Evolutionary conservation across 306 rosid species (phyloP), one percentile per base, ranked within the genome.

Genomic region (Rosa persica): DNA sequence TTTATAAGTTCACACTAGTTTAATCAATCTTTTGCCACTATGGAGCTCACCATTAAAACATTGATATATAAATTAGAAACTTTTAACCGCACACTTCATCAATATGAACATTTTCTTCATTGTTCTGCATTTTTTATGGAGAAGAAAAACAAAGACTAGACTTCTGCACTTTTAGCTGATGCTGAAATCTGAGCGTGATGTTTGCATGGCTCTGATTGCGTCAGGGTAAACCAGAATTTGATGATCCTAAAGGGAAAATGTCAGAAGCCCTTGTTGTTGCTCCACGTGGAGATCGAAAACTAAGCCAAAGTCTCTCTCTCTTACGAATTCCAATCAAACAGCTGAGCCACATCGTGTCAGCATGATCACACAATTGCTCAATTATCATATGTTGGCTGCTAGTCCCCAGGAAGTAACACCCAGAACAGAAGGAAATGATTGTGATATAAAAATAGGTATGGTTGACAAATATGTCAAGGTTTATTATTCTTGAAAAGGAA

Each of bases 261-360:
- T 72, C 80, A 76, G 67, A 60, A 64, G 71, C 71, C 76, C 71
- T 22, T 68, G 34, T n/a, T 22, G 52, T 75, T 71, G 67, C 81
- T 85, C 93, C 96, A 90, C 86, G 89, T 78, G 93, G 93, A 57
- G 85, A 79, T 64, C 44, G 39, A 36, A 40, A 23, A 54, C 42
- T 43, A 40, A 75, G 20, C 70, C 19, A 36, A 27, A 61, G 43
- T 34, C 5, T 36, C 39, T 62, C 16, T 65, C 70, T 61, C 67
- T 36, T 3, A 65, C 17, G 70, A 65, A 65, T 34, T 61, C 34
- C 6, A 25, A 43, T 40, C 27, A 67, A 67, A 38, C 27, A 38
- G 20, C 47, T 39, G 48, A 67, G 23, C 48, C 47, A 67, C 39
- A 81, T 11, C 4, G 54, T 30, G 34, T 39, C 80, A 40, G 40